phyloP scores from a whole-genome alignment of 768 basidiomycete genomes.

The Phaeotremella skinneri region DNA sequence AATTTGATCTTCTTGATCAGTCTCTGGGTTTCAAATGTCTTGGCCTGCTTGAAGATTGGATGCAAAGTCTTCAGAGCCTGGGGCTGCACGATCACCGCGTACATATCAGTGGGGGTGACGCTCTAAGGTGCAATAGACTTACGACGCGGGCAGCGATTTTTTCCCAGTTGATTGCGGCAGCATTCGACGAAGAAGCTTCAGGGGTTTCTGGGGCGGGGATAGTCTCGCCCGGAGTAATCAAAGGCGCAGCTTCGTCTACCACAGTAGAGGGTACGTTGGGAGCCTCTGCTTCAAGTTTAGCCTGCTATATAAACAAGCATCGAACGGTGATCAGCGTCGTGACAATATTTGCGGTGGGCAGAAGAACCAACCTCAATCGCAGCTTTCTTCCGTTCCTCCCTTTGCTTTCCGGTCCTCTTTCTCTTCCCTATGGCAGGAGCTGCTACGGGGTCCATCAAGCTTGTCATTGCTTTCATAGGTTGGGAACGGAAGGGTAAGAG shows the following conservation, averaged over 20 bases:
- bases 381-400: slow-evolving; percentile 39
- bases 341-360: too few species aligned
- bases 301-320: slow-evolving; percentile 3
- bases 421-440: slow-evolving; percentile 26
- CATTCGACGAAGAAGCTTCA: not conserved
- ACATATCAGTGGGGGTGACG: not conserved
- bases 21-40: slow-evolving; percentile 74
- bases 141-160: slow-evolving; percentile 13
- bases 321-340: not conserved
- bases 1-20: slow-evolving; percentile 77
- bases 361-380: slow-evolving; percentile 30
- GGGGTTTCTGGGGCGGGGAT: not conserved
- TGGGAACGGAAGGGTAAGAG: too few species aligned
- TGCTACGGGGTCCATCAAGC: not conserved
- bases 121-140: slow-evolving; percentile 1
- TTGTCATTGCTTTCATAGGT: too few species aligned
- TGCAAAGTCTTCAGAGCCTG: slow-evolving; percentile 70
- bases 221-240: not conserved
- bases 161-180: slow-evolving; percentile 13
- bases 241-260: not conserved
- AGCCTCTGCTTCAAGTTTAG: slow-evolving; percentile 10
- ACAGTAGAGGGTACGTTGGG: slow-evolving; percentile 1
- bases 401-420: slow-evolving; percentile 48
- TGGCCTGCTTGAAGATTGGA: slow-evolving; percentile 77
- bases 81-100: slow-evolving; percentile 57